Base-by-base conservation (phyloP, 148 eudicot genomes). In the Heliosperma pusillum region DNA sequence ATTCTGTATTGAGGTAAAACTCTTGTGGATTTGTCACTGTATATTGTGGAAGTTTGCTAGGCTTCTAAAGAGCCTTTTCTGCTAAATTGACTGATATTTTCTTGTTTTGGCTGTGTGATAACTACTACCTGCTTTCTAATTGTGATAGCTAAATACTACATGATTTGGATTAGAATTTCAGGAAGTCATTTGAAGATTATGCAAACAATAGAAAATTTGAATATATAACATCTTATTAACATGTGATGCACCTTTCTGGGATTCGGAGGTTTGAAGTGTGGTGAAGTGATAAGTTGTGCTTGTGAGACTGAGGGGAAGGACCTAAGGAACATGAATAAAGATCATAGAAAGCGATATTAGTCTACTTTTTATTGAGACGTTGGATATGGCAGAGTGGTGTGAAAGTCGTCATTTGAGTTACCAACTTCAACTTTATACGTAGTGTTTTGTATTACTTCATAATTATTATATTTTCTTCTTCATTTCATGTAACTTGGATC, bases 1-100 rank as follows among this genome's bases (percentile, higher is more conserved):
- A 65, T 96, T 96, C 84, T 96, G 99, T 86, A 96, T 96, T 55
- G 99, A 96, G 99, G 99, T 96, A 83, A 58, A 58, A 5, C 62
- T 58, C 22, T 58, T 1, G 9, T 19, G 25, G 62, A 58, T 58
- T 58, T 58, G 62, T 58, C 62, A 58, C 24, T n/a, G 24, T 58
- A 58, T 20, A 20, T 11, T 58, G 20, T 58, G 12, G 6, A 58
- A 58, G 62, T 58, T 58, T 58, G 26, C 20, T 2, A 58, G 0
- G n/a, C 58, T 53, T 53, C 58, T 53, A 53, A 53, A 53, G 25
- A 58, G 62, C 20, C 21, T 58, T 58, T 10, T 58, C 22, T 58
- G 62, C 62, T 19, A 58, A 66, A 30, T 22, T 22, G 27, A 76
- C 40, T 44, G 53, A 36, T 72, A 21, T 2, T 27, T 15, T 58